These are phyloP conservation scores for Ilex aquifolium DNA, from an alignment of 257 asterid genomes.

Conservation along the genomic window DNA sequence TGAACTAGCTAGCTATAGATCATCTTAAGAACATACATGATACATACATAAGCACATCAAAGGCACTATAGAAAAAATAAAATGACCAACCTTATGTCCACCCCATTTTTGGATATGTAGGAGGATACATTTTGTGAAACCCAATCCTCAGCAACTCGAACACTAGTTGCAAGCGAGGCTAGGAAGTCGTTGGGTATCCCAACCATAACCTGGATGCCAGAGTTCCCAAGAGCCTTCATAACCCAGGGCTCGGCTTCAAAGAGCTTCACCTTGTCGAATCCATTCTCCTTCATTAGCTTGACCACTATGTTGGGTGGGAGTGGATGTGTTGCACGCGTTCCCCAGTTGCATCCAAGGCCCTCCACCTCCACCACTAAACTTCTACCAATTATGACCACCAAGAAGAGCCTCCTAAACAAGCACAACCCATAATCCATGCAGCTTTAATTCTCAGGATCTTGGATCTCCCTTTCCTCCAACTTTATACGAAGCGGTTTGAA, in stretches of 20 bases:
- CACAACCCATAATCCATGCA: conserved; percentile 26
- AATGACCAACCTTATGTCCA: conserved; percentile 54
- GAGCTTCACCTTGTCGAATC: conserved; percentile 74
- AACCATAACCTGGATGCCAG: conserved; percentile 84
- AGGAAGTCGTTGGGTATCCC: conserved; percentile 89
- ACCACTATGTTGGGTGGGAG: conserved; percentile 65
- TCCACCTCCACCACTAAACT: conserved; percentile 10
- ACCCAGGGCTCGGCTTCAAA: conserved; percentile 74
- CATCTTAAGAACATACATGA: too few relatives aligned
- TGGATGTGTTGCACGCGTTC: conserved; percentile 52
- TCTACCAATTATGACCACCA: conserved; percentile 10
- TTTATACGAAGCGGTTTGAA: conserved; percentile 10
- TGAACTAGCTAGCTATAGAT: too few relatives aligned
- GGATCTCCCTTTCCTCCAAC: conserved; percentile 8
- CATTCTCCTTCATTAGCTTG: conserved; percentile 69
- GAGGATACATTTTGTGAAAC: conserved; percentile 61
- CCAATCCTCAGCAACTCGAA: conserved; percentile 68
- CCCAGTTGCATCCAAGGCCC: conserved; percentile 76
- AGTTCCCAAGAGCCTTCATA: conserved; percentile 59
- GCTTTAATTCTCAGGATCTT: not conserved
- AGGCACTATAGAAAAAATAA: too few relatives aligned
- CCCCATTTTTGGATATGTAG: conserved; percentile 61
- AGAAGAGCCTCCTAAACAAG: conserved; percentile 22
- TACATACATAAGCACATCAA: too few relatives aligned
- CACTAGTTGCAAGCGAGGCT: conserved; percentile 57